A percentile compares a stretch with the other conserved stretches of the same genome.
Evolutionary conservation across 2,329 filamentous ascomycete genomes (phyloP).

Genomic region (Fusarium azukiicola): DNA sequence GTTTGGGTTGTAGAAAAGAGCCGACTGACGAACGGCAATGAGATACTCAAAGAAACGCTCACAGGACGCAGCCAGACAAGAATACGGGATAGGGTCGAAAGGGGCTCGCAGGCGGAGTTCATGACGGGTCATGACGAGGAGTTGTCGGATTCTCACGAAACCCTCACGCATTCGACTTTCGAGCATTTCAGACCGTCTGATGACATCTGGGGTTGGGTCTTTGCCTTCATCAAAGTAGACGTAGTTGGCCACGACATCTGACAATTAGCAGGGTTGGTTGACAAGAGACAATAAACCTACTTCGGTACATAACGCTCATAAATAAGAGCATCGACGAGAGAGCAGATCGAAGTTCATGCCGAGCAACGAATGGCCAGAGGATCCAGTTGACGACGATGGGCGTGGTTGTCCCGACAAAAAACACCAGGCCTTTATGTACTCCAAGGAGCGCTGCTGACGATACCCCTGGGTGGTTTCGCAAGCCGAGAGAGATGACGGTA

Average conservation of each 20-base stretch:
- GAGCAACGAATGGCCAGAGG: conserved; percentile 80
- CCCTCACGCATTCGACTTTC: conserved; percentile 80
- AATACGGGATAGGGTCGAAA: conserved; percentile 78
- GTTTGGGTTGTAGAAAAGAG: conserved; percentile 77
- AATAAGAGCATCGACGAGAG: conserved; percentile 79
- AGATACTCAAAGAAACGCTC: conserved; percentile 81
- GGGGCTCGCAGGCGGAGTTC: conserved; percentile 78
- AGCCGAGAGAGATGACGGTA: conserved; percentile 72
- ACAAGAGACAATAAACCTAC: conserved; percentile 54
- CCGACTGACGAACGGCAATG: conserved; percentile 77
- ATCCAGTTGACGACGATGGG: conserved; percentile 79
- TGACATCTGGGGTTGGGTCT: conserved; percentile 72
- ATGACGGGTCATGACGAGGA: conserved; percentile 77
- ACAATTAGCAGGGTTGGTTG: conserved; percentile 12
- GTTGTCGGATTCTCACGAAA: conserved; percentile 77
- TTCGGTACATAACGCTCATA: conserved; percentile 77
- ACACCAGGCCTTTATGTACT: conserved; percentile 71
- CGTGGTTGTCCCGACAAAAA: conserved; percentile 75
- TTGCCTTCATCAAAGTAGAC: conserved; percentile 78
- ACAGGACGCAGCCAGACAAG: conserved; percentile 75
- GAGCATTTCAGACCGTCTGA: conserved; percentile 76
- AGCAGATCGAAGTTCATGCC: conserved; percentile 78
- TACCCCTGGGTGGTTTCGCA: conserved; percentile 57
- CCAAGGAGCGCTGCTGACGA: conserved; percentile 65
- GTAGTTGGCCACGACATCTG: conserved; percentile 75